Base-by-base conservation (phyloP, 148 eudicot species). In the Heliamphora exappendiculata region DNA sequence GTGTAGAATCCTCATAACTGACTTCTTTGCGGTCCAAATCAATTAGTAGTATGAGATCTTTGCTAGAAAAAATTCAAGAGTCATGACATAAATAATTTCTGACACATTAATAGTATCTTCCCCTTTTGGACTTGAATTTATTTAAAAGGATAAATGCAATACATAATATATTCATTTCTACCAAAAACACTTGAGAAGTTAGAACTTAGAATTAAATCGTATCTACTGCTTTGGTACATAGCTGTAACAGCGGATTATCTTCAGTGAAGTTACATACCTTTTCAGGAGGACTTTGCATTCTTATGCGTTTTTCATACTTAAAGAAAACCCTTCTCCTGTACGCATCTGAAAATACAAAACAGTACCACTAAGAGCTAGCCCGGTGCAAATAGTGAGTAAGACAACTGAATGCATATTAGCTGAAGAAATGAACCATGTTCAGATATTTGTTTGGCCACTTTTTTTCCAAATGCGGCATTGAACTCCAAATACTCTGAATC, bases 281-380 rank as follows among this genome's bases (percentile, higher is more conserved):
- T 78, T 93, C 92, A 24, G 98, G 98, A 39, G 96, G 96, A 66
- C 96, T 93, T 75, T 75, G 80, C 29, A 78, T 59, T 75, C 98
- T 82, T 29, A 91, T 86, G 49, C 98, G 89, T 78, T 89, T 88
- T 62, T 93, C 98, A 9, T 93, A 93, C 82, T 93, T 93, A 72
- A 93, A 93, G 90, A 93, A 93, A 47, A 93, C 98, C 63, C 88
- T 89, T 81, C 70, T 87, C 78, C 98, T 79, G 66, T 89, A 89
- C 3, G 90, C 85, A 81, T 93, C 96, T 91, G 91, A 60, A 78
- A 78, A 17, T 41, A 64, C 62, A 50, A 39, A 44, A 37, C 39
- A 42, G 5, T 3, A 7, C 2, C 16, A 3, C 3, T 3, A 26
- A 11, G 17, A 57, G 24, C 44, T 74, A 26, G 33, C 26, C 53